Conservation (phyloP, 371 early-diverging fungal species). For the Mucor piriformis region DNA sequence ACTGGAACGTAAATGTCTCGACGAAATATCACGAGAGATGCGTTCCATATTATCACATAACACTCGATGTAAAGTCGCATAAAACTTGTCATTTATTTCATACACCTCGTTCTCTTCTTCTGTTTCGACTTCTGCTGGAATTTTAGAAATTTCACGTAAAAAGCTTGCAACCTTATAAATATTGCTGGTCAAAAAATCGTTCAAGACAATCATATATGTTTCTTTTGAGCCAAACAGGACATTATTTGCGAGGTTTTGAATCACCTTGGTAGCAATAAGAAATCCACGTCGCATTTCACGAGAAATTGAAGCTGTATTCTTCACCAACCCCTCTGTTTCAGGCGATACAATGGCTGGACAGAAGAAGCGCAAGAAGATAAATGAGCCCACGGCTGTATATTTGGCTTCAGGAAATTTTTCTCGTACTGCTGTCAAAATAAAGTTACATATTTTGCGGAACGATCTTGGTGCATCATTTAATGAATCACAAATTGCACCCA, state of each 20-base stretch:
- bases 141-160: conserved; percentile 54
- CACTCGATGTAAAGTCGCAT: conserved; percentile 63
- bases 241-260: conserved; percentile 93
- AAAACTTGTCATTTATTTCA: conserved; percentile 54
- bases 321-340: conserved; percentile 55
- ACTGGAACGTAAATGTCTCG: conserved; percentile 19
- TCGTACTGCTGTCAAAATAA: conserved; percentile 71
- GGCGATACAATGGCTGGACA: conserved; percentile 95
- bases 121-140: conserved; percentile 7
- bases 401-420: conserved; percentile 82
- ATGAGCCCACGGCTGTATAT: conserved; percentile 87
- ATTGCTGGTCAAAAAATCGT: conserved; percentile 76
- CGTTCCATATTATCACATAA: conserved; percentile 68
- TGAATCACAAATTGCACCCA: conserved; percentile 80
- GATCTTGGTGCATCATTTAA: conserved; percentile 66
- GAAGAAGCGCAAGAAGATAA: conserved; percentile 92
- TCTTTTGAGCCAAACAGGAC: conserved; percentile 92
- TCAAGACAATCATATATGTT: conserved; percentile 83
- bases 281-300: conserved; percentile 73
- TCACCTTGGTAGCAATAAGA: conserved; percentile 89
- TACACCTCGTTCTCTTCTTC: conserved; percentile 9
- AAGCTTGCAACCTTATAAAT: conserved; percentile 63
- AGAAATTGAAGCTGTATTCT: conserved; percentile 24
- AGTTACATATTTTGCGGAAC: conserved; percentile 77
- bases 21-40: conserved; percentile 56